phyloP scores from a whole-genome alignment of 345 rosid species.

The Euphorbia peplus region DNA sequence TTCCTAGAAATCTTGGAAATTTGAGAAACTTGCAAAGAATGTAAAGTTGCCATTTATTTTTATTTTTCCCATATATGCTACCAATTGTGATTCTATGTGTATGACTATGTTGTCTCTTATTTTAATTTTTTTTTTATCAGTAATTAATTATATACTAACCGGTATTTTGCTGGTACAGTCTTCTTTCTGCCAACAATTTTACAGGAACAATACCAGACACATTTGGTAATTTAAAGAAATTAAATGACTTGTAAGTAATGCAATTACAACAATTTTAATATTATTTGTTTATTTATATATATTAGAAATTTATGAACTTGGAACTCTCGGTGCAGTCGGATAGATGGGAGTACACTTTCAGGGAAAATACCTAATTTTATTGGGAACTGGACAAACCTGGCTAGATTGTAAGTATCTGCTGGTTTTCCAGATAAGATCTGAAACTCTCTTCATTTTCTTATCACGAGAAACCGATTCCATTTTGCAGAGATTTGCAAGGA shows the following conservation, averaged over 20 bases:
- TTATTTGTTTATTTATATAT: background rate
- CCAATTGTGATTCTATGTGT: too few relatives aligned
- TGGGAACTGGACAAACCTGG: constrained; percentile 69
- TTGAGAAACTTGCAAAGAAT: constrained; percentile 43
- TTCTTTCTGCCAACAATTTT: constrained; percentile 71
- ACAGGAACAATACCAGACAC: constrained; percentile 70
- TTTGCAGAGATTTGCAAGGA: constrained; percentile 72
- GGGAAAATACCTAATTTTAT: constrained; percentile 85
- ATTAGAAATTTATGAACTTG: background rate
- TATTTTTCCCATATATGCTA: background rate
- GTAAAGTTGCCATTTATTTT: constrained; percentile 36
- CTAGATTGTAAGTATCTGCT: constrained; percentile 48
- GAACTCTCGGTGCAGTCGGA: constrained; percentile 45
- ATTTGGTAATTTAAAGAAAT: constrained; percentile 53
- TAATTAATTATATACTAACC: too few relatives aligned
- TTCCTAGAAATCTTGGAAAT: constrained; percentile 62
- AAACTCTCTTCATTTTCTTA: background rate
- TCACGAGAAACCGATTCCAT: background rate
- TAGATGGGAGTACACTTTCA: constrained; percentile 70
- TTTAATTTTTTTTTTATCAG: background rate
- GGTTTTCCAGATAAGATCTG: background rate
- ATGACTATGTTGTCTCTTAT: background rate
- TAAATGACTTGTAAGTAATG: constrained; percentile 67
- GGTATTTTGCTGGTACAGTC: constrained; percentile 39
- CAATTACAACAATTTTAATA: too few relatives aligned